These are phyloP conservation scores for Fusarium sp. DNA, from an alignment of 2,329 filamentous ascomycete genomes.

Conservation along the genomic window DNA sequence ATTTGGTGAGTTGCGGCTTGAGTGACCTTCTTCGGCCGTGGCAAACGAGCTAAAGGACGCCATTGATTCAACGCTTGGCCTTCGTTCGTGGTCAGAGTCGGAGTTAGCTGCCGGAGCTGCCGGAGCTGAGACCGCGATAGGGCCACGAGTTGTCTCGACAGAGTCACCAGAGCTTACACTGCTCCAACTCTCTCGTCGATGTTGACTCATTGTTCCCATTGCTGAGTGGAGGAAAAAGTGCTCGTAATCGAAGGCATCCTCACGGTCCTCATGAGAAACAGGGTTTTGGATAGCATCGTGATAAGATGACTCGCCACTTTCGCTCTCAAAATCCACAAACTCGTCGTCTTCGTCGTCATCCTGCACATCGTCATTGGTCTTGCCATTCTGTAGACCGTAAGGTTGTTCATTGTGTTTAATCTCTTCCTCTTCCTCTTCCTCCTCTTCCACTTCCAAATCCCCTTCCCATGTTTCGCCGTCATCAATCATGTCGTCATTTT, in stretches of 20 bases:
- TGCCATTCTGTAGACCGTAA: conserved; percentile 38
- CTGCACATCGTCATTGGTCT: conserved; percentile 31
- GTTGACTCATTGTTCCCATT: conserved; percentile 78
- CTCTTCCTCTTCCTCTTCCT: conserved; percentile 21
- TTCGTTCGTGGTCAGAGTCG: conserved; percentile 50
- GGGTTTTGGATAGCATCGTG: conserved; percentile 71
- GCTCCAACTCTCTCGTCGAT: conserved; percentile 58
- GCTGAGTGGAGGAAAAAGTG: conserved; percentile 95
- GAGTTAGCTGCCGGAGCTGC: conserved; percentile 9
- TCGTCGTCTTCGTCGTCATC: conserved; percentile 52
- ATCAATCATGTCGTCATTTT: conserved; percentile 54
- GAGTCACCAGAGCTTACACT: conserved; percentile 73
- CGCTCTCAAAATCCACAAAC: conserved; percentile 64
- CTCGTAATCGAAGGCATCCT: conserved; percentile 96
- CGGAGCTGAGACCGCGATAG: conserved; percentile 25
- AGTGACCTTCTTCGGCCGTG: conserved; percentile 66
- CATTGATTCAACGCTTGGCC: conserved; percentile 63
- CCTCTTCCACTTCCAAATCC: conserved; percentile 9
- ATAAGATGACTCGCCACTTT: conserved; percentile 74
- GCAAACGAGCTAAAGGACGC: conserved; percentile 69
- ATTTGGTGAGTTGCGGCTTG: conserved; percentile 54
- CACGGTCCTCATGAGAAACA: conserved; percentile 88
- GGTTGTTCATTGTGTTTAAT: conserved; percentile 46
- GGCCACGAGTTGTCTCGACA: conserved; percentile 71
- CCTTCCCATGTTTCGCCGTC: conserved; percentile 31